phyloP scores from a whole-genome alignment of 140 eudicot species.

The Anethum foeniculum region DNA sequence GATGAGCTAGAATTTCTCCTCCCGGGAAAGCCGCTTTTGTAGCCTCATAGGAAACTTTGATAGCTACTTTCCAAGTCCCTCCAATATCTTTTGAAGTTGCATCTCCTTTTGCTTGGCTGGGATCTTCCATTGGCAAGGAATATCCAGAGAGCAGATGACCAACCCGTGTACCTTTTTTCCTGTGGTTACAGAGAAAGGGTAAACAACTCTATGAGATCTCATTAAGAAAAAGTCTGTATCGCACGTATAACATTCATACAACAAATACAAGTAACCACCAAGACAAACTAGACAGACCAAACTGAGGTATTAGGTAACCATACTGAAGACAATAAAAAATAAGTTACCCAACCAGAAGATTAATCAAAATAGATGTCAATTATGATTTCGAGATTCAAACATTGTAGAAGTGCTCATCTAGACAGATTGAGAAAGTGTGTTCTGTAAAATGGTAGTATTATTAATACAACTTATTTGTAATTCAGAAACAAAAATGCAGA shows the following conservation, averaged over 20 bases:
- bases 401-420: background rate
- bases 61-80: conserved; percentile 83
- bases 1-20: conserved; percentile 80
- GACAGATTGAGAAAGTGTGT: background rate
- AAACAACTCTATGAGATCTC: background rate
- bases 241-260: background rate
- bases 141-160: conserved; percentile 92
- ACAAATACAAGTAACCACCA: background rate
- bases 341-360: background rate
- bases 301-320: background rate
- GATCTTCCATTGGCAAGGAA: conserved; percentile 89
- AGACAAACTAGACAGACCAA: background rate
- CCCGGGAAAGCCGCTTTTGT: conserved; percentile 79
- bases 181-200: conserved; percentile 1
- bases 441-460: background rate
- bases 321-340: background rate
- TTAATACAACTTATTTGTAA: background rate
- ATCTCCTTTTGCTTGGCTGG: conserved; percentile 38
- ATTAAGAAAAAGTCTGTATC: background rate
- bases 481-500: background rate
- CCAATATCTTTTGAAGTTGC: conserved; percentile 33
- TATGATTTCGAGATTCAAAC: background rate
- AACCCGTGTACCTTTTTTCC: conserved; percentile 58
- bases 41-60: conserved; percentile 68
- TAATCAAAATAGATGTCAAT: background rate